A percentile compares a stretch with the other conserved stretches of the same genome.
phyloP scores from a whole-genome alignment of 2,329 filamentous ascomycete genomes.

The Ceratocystis albifundus region DNA sequence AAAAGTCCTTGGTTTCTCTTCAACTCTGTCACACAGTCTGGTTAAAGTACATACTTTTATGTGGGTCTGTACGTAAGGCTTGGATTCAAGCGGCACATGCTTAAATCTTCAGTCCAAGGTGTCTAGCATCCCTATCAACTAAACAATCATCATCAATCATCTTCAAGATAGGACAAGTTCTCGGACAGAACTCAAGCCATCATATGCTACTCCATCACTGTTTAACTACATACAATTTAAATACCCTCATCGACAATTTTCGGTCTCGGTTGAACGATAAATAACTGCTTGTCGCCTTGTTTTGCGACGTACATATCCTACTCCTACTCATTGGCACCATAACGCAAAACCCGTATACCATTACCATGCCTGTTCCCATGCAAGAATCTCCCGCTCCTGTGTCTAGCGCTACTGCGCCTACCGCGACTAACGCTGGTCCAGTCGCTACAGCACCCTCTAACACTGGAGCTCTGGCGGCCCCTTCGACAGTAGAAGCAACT shows the following conservation, averaged over 20 bases:
- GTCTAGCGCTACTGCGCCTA: neutral
- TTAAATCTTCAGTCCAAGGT: neutral
- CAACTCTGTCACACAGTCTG: neutral
- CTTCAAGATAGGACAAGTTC: neutral
- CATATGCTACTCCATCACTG: neutral
- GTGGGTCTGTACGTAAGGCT: conserved; percentile 7
- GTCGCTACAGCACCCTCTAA: neutral
- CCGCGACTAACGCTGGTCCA: neutral
- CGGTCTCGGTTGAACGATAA: neutral
- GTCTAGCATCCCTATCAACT: neutral
- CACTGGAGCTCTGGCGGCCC: neutral
- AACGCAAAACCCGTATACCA: neutral
- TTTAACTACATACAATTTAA: neutral
- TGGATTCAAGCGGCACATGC: neutral
- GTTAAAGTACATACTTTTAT: neutral
- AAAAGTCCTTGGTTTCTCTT: too few species aligned
- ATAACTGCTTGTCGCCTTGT: neutral
- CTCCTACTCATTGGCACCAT: neutral
- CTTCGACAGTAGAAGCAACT: neutral
- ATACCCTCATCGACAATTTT: neutral
- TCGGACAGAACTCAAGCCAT: neutral
- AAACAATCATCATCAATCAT: neutral
- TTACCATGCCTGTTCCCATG: neutral
- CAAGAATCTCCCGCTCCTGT: conserved; percentile 5
- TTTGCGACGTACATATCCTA: conserved; percentile 2